Evolutionary conservation across 176 grass and related monocot species (phyloP).

Genomic region (Oryza brachyantha): DNA sequence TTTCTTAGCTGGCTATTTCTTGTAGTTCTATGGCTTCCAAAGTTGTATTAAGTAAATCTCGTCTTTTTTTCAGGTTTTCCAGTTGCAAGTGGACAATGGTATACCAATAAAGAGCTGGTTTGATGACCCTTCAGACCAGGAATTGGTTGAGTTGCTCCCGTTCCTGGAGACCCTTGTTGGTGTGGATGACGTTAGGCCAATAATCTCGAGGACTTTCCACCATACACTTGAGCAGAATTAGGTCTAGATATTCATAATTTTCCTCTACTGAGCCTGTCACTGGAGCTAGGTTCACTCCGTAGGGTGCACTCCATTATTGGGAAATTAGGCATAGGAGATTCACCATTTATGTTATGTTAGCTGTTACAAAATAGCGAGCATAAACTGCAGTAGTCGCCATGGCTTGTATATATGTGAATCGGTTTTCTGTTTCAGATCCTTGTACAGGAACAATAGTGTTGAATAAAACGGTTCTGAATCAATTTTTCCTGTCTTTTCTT

Average conservation of each 20-base stretch:
- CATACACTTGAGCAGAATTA: constrained; percentile 46
- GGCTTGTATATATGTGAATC: constrained; percentile 41
- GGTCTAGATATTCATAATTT: constrained; percentile 27
- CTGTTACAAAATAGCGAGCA: constrained; percentile 52
- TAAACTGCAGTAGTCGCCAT: constrained; percentile 27
- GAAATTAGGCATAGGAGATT: constrained; percentile 40
- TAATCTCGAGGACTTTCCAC: constrained; percentile 76
- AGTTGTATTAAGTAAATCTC: neutral
- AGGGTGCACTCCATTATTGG: constrained; percentile 30
- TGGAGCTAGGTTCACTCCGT: constrained; percentile 18
- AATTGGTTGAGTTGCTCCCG: constrained; percentile 74
- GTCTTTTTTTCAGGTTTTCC: constrained; percentile 70
- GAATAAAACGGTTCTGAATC: constrained; percentile 56
- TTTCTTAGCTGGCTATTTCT: neutral
- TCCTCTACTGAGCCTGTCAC: constrained; percentile 12
- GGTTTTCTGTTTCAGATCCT: constrained; percentile 14
- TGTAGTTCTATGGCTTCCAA: neutral
- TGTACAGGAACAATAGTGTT: constrained; percentile 42
- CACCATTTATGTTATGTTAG: constrained; percentile 55
- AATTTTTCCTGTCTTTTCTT: neutral
- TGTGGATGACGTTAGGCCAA: constrained; percentile 76
- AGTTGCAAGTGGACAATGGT: constrained; percentile 91
- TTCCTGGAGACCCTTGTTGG: constrained; percentile 78
- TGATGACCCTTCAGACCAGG: constrained; percentile 74
- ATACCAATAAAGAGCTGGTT: constrained; percentile 99